Percentiles rank a stretch among this genome's conserved stretches.
These are phyloP conservation scores for Triangularia verruculosa DNA, from an alignment of 2,329 filamentous ascomycete genomes.

Conservation along the genomic window DNA sequence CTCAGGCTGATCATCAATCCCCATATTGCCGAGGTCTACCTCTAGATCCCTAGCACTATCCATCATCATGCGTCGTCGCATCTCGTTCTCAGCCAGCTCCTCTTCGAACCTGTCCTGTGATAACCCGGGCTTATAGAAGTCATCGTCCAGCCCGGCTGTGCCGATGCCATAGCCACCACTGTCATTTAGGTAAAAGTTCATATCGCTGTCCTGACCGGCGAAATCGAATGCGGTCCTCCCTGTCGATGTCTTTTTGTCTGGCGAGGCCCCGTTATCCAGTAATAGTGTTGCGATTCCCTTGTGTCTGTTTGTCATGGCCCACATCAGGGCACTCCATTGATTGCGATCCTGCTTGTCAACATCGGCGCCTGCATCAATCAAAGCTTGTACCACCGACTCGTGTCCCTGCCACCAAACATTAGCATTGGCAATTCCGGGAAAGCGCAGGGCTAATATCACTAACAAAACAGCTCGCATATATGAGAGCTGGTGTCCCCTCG, in stretches of 20 bases:
- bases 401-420: slow-evolving; percentile 54
- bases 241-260: slow-evolving; percentile 90
- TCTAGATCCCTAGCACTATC: slow-evolving; percentile 96
- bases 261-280: slow-evolving; percentile 90
- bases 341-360: slow-evolving; percentile 95
- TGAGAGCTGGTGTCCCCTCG: slow-evolving; percentile 92
- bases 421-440: slow-evolving; percentile 9
- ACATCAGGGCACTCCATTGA: slow-evolving; percentile 97
- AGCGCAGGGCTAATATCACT: slow-evolving; percentile 36
- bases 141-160: slow-evolving; percentile 73
- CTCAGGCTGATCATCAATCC: slow-evolving; percentile 93
- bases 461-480: slow-evolving; percentile 97
- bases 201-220: slow-evolving; percentile 90
- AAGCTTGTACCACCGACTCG: slow-evolving; percentile 77
- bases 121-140: slow-evolving; percentile 92
- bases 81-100: slow-evolving; percentile 93
- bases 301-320: slow-evolving; percentile 98
- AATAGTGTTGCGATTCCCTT: slow-evolving; percentile 92
- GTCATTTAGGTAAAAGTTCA: slow-evolving; percentile 91
- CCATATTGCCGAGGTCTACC: slow-evolving; percentile 91
- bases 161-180: slow-evolving; percentile 83
- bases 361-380: slow-evolving; percentile 81
- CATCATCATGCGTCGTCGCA: slow-evolving; percentile 98
- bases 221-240: slow-evolving; percentile 96
- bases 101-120: slow-evolving; percentile 94